phyloP scores from a whole-genome alignment of 225 moss, liverwort and hornwort genomes.

The Straminergon stramineum region DNA sequence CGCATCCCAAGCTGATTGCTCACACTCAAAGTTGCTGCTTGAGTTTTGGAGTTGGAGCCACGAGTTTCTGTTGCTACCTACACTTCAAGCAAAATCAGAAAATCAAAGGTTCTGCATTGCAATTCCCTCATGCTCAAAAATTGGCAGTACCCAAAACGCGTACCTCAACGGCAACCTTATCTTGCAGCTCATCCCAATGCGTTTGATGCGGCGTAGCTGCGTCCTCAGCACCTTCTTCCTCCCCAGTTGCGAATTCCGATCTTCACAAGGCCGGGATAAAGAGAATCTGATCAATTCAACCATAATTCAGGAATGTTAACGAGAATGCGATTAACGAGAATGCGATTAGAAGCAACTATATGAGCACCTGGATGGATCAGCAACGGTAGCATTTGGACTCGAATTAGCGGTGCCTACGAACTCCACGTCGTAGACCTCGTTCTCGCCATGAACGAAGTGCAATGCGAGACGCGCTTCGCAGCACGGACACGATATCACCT shows the following conservation, averaged over 20 bases:
- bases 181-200: not conserved
- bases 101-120: not conserved
- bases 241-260: not conserved
- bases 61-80: not conserved
- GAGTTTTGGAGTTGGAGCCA: not conserved
- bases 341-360: not conserved
- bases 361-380: slow-evolving; percentile 13
- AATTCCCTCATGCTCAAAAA: not conserved
- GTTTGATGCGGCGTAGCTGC: not conserved
- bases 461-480: slow-evolving; percentile 39
- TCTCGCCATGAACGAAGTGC: slow-evolving; percentile 35
- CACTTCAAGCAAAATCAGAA: not conserved
- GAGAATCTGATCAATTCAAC: not conserved
- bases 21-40: not conserved
- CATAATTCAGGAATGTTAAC: not conserved
- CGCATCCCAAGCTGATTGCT: not conserved
- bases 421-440: slow-evolving; percentile 35
- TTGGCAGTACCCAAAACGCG: not conserved
- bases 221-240: not conserved
- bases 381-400: not conserved
- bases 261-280: not conserved
- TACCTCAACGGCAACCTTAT: not conserved
- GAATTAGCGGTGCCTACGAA: not conserved
- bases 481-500: slow-evolving; percentile 45
- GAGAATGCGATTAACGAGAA: not conserved